phyloP scores from a whole-genome alignment of 2,329 filamentous ascomycete species.

The Lojkania enalia region DNA sequence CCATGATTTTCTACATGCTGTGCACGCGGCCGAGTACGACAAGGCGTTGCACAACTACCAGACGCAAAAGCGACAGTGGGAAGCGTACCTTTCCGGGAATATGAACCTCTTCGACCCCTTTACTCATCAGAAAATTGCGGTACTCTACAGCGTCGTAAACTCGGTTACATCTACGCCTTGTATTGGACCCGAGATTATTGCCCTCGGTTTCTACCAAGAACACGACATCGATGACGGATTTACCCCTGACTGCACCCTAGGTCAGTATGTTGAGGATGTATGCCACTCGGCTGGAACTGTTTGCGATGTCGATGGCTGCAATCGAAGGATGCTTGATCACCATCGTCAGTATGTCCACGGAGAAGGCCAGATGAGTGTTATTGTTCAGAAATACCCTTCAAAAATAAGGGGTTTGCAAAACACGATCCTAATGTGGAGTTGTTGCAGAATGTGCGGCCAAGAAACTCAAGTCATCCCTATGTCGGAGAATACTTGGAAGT shows the following conservation, averaged over 20 bases:
- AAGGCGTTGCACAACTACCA: conserved; percentile 91
- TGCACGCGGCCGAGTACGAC: conserved; percentile 96
- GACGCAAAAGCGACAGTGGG: conserved; percentile 94
- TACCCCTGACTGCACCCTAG: conserved; percentile 84
- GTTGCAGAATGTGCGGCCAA: conserved; percentile 87
- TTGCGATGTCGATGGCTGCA: conserved; percentile 83
- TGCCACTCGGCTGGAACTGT: conserved; percentile 75
- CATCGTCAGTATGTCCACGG: conserved; percentile 97
- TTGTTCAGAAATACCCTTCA: conserved; percentile 75
- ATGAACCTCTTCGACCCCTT: conserved; percentile 90
- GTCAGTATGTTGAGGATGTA: conserved; percentile 92
- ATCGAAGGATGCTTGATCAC: conserved; percentile 86
- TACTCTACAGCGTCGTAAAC: conserved; percentile 91
- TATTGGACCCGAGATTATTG: conserved; percentile 85
- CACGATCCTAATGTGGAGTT: conserved; percentile 96
- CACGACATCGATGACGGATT: conserved; percentile 71
- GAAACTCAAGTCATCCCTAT: conserved; percentile 89
- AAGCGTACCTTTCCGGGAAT: conserved; percentile 88
- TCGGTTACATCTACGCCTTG: conserved; percentile 93
- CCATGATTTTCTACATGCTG: conserved; percentile 89
- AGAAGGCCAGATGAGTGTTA: conserved; percentile 87
- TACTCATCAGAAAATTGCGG: conserved; percentile 93
- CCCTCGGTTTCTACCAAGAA: conserved; percentile 92
- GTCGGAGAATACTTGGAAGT: conserved; percentile 95
- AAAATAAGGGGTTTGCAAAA: conserved; percentile 68